Percentiles rank a stretch among this genome's conserved stretches.
Conservation (phyloP, 164 flowering plant genomes). For the Houttuynia cordata region DNA sequence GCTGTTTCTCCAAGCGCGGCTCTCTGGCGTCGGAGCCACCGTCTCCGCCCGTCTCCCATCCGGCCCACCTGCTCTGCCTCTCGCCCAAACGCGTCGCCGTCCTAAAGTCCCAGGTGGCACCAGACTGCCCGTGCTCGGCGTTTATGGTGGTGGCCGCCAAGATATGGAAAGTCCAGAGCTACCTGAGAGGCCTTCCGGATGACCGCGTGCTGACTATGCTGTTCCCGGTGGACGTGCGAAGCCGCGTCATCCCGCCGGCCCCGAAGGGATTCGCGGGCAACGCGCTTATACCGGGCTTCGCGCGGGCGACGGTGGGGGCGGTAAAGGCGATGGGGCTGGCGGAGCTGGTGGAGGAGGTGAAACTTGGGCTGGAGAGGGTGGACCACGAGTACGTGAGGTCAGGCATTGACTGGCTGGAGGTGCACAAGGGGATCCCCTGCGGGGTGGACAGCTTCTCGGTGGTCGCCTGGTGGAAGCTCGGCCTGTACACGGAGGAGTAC, state of each 20-base stretch:
- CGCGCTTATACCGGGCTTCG: conserved; percentile 42
- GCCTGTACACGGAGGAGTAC: conserved; percentile 39
- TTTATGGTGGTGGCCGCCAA: conserved; percentile 49
- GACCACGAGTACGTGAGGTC: conserved; percentile 57
- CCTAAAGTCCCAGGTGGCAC: neutral
- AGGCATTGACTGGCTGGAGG: conserved; percentile 59
- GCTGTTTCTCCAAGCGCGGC: neutral
- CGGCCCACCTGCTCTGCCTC: neutral
- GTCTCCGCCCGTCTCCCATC: neutral
- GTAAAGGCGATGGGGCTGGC: conserved; percentile 26
- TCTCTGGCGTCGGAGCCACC: neutral
- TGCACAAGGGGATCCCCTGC: conserved; percentile 40
- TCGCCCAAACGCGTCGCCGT: neutral
- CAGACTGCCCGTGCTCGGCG: neutral
- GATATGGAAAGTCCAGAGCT: conserved; percentile 52
- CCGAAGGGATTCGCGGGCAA: conserved; percentile 45
- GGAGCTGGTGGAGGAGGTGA: conserved; percentile 32
- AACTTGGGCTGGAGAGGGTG: conserved; percentile 36
- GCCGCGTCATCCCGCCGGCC: conserved; percentile 39
- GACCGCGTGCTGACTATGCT: conserved; percentile 31
- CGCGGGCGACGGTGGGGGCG: conserved; percentile 27
- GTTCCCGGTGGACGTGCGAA: conserved; percentile 50
- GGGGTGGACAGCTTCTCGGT: conserved; percentile 40
- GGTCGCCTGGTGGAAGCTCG: conserved; percentile 68
- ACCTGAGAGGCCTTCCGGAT: neutral